A percentile compares a stretch with the other conserved stretches of the same genome.
These are phyloP conservation scores for Cladosporium sphaerospermum DNA, from an alignment of 2,329 filamentous ascomycete genomes.

Conservation along the genomic window DNA sequence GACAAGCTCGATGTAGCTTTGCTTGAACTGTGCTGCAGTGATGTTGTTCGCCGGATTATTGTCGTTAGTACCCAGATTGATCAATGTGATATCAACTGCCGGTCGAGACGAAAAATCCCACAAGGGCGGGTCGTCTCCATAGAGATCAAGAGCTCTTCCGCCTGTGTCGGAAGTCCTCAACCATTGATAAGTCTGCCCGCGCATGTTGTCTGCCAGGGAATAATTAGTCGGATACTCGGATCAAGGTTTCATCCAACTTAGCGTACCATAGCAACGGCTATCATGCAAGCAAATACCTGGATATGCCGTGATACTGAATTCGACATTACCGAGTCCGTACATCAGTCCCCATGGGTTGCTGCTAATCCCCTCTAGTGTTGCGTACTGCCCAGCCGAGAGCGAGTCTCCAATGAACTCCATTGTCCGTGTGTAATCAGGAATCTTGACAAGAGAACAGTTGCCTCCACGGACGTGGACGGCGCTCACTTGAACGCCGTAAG, in stretches of 20 bases:
- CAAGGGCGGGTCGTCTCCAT: slow-evolving; percentile 30
- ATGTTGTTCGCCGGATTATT: slow-evolving; percentile 37
- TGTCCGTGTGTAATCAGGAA: slow-evolving; percentile 31
- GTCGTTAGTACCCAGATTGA: slow-evolving; percentile 45
- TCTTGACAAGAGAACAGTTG: slow-evolving; percentile 39
- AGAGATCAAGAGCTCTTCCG: slow-evolving; percentile 40
- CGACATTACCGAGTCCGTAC: slow-evolving; percentile 52
- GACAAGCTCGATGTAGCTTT: slow-evolving; percentile 38
- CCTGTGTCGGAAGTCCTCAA: slow-evolving; percentile 52
- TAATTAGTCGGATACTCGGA: slow-evolving; percentile 35
- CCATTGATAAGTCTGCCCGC: slow-evolving; percentile 48
- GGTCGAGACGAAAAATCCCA: slow-evolving; percentile 32
- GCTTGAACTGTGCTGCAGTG: slow-evolving; percentile 32
- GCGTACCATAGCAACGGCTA: slow-evolving; percentile 47
- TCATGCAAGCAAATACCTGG: slow-evolving; percentile 54
- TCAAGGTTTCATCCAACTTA: neutral
- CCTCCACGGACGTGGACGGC: slow-evolving; percentile 45
- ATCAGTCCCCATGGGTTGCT: slow-evolving; percentile 52
- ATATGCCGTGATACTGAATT: slow-evolving; percentile 53
- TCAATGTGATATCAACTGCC: slow-evolving; percentile 38
- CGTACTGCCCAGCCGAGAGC: slow-evolving; percentile 51
- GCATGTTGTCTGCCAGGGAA: slow-evolving; percentile 21
- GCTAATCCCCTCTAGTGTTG: slow-evolving; percentile 53
- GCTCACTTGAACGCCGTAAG: slow-evolving; percentile 52
- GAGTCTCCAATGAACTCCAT: slow-evolving; percentile 44